Evolutionary conservation across 2,329 filamentous ascomycete genomes (phyloP).

Genomic region (Fusarium compactum): DNA sequence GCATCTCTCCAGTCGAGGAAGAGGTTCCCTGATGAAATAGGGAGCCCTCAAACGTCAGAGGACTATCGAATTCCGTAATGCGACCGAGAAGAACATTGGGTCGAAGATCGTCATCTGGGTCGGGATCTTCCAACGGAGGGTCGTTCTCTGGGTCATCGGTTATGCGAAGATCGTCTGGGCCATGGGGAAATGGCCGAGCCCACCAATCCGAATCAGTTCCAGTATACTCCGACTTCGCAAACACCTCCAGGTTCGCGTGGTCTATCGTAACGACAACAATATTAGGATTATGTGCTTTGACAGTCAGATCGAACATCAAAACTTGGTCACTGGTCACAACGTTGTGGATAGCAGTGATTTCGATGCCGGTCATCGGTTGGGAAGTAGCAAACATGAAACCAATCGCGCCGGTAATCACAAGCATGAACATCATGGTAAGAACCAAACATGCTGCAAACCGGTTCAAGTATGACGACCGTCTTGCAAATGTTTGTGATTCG

Average conservation of each 20-base stretch:
- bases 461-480: slow-evolving; percentile 72
- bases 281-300: slow-evolving; percentile 92
- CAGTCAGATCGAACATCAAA: slow-evolving; percentile 91
- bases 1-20: slow-evolving; percentile 83
- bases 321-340: slow-evolving; percentile 95
- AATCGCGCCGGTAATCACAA: slow-evolving; percentile 86
- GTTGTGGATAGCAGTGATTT: slow-evolving; percentile 84
- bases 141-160: slow-evolving; percentile 54
- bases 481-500: slow-evolving; percentile 77
- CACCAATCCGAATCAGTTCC: slow-evolving; percentile 75
- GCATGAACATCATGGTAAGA: slow-evolving; percentile 81
- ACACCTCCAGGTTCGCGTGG: slow-evolving; percentile 90
- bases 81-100: slow-evolving; percentile 94
- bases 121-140: slow-evolving; percentile 67
- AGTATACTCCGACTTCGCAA: slow-evolving; percentile 92
- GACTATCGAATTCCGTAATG: slow-evolving; percentile 87
- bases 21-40: slow-evolving; percentile 82
- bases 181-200: slow-evolving; percentile 53
- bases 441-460: slow-evolving; percentile 89
- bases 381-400: slow-evolving; percentile 93
- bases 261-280: slow-evolving; percentile 88
- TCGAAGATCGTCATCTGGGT: slow-evolving; percentile 68
- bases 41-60: slow-evolving; percentile 88
- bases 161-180: slow-evolving; percentile 45
- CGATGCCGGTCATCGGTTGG: slow-evolving; percentile 83